Conservation (phyloP, 345 rosid genomes). For the Nasturtium officinale region DNA sequence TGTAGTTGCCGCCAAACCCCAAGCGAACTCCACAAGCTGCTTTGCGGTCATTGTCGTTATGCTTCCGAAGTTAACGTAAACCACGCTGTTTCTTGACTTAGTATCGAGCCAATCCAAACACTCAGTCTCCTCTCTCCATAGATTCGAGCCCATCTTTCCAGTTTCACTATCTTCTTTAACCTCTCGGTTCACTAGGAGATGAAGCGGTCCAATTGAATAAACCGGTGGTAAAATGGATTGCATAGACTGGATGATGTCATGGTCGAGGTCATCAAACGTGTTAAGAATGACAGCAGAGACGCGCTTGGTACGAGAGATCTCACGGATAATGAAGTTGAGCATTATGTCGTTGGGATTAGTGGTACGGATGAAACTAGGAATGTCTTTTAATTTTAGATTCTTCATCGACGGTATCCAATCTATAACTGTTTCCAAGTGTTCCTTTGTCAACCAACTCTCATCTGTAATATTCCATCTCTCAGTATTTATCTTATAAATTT, state of each 20-base stretch:
- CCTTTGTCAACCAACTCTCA: conserved; percentile 40
- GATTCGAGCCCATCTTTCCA: conserved; percentile 12
- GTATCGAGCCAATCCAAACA: conserved; percentile 39
- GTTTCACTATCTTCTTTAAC: background rate
- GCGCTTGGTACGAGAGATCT: conserved; percentile 13
- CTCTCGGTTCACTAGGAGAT: conserved; percentile 5
- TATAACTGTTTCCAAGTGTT: conserved; percentile 40
- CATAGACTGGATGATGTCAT: conserved; percentile 32
- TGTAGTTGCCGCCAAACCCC: conserved; percentile 59
- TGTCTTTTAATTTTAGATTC: conserved; percentile 42
- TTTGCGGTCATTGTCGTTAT: conserved; percentile 12
- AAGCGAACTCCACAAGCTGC: conserved; percentile 40
- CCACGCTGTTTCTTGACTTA: conserved; percentile 30
- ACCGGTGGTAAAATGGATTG: conserved; percentile 35
- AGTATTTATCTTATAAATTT: background rate
- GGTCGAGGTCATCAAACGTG: conserved; percentile 44
- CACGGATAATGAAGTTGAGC: conserved; percentile 33
- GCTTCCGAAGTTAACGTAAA: conserved; percentile 36
- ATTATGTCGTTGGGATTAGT: conserved; percentile 39
- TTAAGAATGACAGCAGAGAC: conserved; percentile 43
- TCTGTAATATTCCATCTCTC: conserved; percentile 25
- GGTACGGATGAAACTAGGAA: conserved; percentile 45
- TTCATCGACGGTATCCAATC: conserved; percentile 53
- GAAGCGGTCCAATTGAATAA: conserved; percentile 27
- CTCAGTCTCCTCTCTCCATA: conserved; percentile 41